phyloP scores from a whole-genome alignment of 2,329 filamentous ascomycete species.

The Fusarium duplospermum region DNA sequence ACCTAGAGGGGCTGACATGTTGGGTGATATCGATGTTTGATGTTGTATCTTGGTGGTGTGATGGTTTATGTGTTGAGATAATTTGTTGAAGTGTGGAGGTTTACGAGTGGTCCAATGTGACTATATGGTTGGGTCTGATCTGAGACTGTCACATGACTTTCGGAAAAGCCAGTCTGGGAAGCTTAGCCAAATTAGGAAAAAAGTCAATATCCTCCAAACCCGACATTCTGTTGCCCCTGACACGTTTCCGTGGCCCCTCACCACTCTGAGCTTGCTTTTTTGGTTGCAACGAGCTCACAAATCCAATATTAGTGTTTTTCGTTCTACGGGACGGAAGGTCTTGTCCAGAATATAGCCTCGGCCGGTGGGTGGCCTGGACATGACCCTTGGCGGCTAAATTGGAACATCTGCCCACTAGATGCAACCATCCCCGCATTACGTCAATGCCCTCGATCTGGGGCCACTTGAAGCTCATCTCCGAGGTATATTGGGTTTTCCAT shows the following conservation, averaged over 20 bases:
- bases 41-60: background rate
- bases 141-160: background rate
- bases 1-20: slow-evolving; percentile 27
- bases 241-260: too few relatives aligned
- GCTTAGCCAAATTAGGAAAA: background rate
- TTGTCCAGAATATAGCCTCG: background rate
- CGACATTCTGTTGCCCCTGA: background rate
- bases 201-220: background rate
- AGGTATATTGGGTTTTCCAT: background rate
- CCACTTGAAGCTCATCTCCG: background rate
- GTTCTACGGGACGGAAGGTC: background rate
- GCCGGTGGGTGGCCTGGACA: background rate
- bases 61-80: background rate
- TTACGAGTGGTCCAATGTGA: background rate
- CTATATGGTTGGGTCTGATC: background rate
- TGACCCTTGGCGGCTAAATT: background rate
- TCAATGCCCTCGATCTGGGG: background rate
- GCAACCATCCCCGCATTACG: background rate
- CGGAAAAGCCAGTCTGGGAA: background rate
- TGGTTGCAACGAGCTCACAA: background rate
- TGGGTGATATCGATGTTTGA: background rate
- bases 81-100: background rate
- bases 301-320: background rate
- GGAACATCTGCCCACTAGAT: background rate
- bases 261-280: background rate